These are phyloP conservation scores for Pelargonium fulgidum DNA, from an alignment of 441 rosid genomes.

Conservation along the genomic window DNA sequence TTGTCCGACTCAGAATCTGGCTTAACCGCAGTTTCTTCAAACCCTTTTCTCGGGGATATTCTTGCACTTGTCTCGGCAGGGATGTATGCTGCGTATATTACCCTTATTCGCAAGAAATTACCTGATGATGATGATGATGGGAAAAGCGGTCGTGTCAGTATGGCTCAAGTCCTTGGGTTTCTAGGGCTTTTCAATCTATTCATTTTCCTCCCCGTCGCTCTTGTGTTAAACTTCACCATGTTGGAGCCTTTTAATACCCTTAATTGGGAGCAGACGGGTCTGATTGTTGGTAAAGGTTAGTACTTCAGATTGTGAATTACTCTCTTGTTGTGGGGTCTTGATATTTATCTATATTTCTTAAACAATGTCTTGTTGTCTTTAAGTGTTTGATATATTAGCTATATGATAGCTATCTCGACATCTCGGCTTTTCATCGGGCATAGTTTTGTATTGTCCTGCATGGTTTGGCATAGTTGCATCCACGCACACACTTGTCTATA, in stretches of 20 bases:
- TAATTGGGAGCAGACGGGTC: conserved; percentile 62
- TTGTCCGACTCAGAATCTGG: conserved; percentile 61
- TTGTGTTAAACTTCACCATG: conserved; percentile 56
- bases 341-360: background rate
- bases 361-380: background rate
- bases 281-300: conserved; percentile 83
- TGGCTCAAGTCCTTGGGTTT: conserved; percentile 89
- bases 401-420: background rate
- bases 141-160: conserved; percentile 59
- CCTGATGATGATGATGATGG: conserved; percentile 60
- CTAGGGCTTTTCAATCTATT: conserved; percentile 78
- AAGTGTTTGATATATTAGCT: background rate
- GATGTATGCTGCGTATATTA: conserved; percentile 70
- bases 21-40: conserved; percentile 41
- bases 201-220: conserved; percentile 70
- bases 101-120: conserved; percentile 74
- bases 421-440: no score
- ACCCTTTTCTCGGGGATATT: conserved; percentile 75
- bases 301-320: conserved; percentile 1
- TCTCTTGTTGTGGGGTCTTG: background rate
- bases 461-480: no score
- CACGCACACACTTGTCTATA: no score
- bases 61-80: conserved; percentile 73
- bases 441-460: no score
- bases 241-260: conserved; percentile 59